These are phyloP conservation scores for Penicillium longicatenatum DNA, from an alignment of 495 filamentous ascomycete genomes.

Conservation along the genomic window DNA sequence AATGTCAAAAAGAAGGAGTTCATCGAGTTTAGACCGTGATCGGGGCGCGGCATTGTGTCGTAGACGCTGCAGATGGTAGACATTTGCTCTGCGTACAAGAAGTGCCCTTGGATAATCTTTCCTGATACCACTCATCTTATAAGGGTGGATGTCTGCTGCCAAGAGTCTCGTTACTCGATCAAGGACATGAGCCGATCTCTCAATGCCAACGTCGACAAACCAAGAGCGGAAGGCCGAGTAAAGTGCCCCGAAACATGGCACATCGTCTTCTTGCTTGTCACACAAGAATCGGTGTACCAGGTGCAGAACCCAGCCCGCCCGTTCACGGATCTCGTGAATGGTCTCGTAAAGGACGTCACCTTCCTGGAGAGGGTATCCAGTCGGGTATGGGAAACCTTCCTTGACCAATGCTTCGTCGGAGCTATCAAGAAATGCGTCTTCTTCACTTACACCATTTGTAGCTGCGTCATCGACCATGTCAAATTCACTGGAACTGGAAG, in stretches of 20 bases:
- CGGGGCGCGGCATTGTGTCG: slow-evolving; percentile 89
- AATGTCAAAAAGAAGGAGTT: slow-evolving; percentile 79
- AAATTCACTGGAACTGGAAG: slow-evolving; percentile 35
- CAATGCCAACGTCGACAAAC: slow-evolving; percentile 97
- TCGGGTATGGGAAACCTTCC: slow-evolving; percentile 79
- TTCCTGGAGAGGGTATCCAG: slow-evolving; percentile 77
- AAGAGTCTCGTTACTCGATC: slow-evolving; percentile 84
- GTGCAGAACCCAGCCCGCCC: slow-evolving; percentile 78
- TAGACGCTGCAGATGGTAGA: slow-evolving; percentile 91
- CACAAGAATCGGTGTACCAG: slow-evolving; percentile 81
- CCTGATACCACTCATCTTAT: slow-evolving; percentile 88
- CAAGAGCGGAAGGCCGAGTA: slow-evolving; percentile 93
- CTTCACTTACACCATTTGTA: slow-evolving; percentile 52
- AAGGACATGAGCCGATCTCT: slow-evolving; percentile 89
- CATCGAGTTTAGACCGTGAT: slow-evolving; percentile 81
- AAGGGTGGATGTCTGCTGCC: slow-evolving; percentile 80
- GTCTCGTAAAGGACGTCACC: slow-evolving; percentile 64
- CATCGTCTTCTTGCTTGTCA: slow-evolving; percentile 89
- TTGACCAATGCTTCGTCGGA: slow-evolving; percentile 82
- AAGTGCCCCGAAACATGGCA: slow-evolving; percentile 87
- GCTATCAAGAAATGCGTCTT: slow-evolving; percentile 63
- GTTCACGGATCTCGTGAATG: slow-evolving; percentile 78
- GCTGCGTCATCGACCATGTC: slow-evolving; percentile 41
- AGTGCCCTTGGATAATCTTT: slow-evolving; percentile 92
- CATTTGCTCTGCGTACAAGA: slow-evolving; percentile 83